Conservation (phyloP, 129 eudicot species). For the Arctium lappa region DNA sequence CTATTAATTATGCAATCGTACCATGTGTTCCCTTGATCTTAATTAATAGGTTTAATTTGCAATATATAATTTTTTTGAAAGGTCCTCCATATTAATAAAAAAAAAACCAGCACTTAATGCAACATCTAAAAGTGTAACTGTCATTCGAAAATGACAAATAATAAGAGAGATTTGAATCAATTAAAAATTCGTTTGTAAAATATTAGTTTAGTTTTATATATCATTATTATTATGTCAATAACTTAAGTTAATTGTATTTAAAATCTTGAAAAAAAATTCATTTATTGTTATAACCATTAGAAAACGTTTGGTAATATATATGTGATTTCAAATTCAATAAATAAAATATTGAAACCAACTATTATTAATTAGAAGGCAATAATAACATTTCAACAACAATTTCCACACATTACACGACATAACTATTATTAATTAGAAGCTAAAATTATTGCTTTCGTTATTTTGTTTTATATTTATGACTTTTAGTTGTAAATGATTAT, state of each 20-base stretch:
- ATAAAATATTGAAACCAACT: no score
- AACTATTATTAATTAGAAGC: neutral
- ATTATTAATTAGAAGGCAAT: neutral
- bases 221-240: neutral
- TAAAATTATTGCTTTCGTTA: neutral
- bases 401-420: neutral
- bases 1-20: neutral
- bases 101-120: no score
- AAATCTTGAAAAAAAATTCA: no score
- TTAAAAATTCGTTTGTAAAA: no score
- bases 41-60: neutral
- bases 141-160: no score
- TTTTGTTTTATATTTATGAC: neutral
- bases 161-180: no score
- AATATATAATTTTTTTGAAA: neutral
- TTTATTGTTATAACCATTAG: no score
- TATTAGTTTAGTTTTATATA: no score
- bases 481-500: neutral
- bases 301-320: no score
- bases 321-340: no score
- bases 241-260: neutral
- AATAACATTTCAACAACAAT: neutral
- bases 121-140: no score
- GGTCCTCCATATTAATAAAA: no score
- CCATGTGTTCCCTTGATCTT: neutral